Percentiles rank a stretch among this genome's conserved stretches.
These are phyloP conservation scores for Aureobasidium musti DNA, from an alignment of 2,329 filamentous ascomycete genomes.

Conservation along the genomic window DNA sequence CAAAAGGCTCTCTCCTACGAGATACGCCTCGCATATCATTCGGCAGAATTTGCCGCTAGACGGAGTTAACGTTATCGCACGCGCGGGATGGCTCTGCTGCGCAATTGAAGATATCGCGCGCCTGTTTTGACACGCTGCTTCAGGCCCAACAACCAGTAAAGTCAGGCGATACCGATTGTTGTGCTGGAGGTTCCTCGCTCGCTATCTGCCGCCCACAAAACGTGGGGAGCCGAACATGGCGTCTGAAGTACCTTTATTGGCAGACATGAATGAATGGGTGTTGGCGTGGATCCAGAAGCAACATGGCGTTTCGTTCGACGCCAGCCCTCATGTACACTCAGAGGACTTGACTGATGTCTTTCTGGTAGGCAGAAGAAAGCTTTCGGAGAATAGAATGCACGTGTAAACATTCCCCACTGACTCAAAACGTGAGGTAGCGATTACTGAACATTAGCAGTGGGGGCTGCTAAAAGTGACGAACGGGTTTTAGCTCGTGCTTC, in stretches of 20 bases:
- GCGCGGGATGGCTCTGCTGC: neutral
- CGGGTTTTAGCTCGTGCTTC: neutral
- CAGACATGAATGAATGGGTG: neutral
- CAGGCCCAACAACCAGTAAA: neutral
- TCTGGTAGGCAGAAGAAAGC: neutral
- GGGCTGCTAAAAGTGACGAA: neutral
- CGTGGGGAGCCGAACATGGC: constrained; percentile 22
- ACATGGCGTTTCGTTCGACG: neutral
- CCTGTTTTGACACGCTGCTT: neutral
- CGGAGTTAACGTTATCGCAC: neutral
- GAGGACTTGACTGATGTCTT: neutral
- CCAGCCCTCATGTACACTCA: neutral
- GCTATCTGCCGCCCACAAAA: neutral
- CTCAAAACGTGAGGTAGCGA: neutral
- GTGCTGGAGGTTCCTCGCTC: neutral
- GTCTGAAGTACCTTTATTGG: neutral
- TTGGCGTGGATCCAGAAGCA: constrained; percentile 5
- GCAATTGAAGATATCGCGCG: neutral
- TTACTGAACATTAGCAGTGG: neutral
- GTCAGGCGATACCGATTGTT: neutral
- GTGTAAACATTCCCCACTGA: neutral
- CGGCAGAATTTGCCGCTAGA: neutral
- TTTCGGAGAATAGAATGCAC: neutral
- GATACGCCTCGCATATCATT: neutral
- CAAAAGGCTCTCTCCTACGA: neutral